Evolutionary conservation across 768 basidiomycete genomes (phyloP).

Genomic region (Royoungia palumana): DNA sequence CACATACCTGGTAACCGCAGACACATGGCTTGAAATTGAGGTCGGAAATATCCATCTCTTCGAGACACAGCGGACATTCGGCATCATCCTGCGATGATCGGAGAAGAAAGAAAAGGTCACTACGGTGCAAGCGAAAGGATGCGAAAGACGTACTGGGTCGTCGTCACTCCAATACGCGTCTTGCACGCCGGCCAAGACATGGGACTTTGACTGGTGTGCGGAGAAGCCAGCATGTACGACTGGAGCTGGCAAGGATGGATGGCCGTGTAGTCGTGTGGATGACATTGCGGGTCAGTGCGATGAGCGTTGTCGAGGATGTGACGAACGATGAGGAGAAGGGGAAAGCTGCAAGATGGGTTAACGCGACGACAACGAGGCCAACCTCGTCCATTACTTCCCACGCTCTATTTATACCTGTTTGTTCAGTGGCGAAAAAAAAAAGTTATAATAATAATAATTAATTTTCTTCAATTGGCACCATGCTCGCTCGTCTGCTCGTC

Average conservation of each 20-base stretch:
- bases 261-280: slow-evolving; percentile 53
- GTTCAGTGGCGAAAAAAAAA: slow-evolving; percentile 6
- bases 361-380: slow-evolving; percentile 29
- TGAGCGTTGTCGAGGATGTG: slow-evolving; percentile 1
- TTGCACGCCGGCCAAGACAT: slow-evolving; percentile 85
- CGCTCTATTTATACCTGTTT: slow-evolving; percentile 24
- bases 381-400: slow-evolving; percentile 20
- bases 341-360: slow-evolving; percentile 11
- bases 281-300: slow-evolving; percentile 38
- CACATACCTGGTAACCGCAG: slow-evolving; percentile 90
- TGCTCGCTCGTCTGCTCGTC: slow-evolving; percentile 26
- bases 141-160: slow-evolving; percentile 57
- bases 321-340: slow-evolving; percentile 20
- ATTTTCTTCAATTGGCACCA: not conserved
- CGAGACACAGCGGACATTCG: slow-evolving; percentile 96
- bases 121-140: slow-evolving; percentile 4
- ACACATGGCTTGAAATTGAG: slow-evolving; percentile 99
- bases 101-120: slow-evolving; percentile 13
- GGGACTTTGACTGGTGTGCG: slow-evolving; percentile 75
- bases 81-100: slow-evolving; percentile 75
- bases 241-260: slow-evolving; percentile 69
- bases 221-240: slow-evolving; percentile 69
- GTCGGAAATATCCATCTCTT: slow-evolving; percentile 99
- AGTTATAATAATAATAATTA: not conserved
- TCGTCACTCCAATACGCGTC: slow-evolving; percentile 98